Evolutionary conservation across 2,329 filamentous ascomycete species (phyloP).

Genomic region (Aphanocladium album): DNA sequence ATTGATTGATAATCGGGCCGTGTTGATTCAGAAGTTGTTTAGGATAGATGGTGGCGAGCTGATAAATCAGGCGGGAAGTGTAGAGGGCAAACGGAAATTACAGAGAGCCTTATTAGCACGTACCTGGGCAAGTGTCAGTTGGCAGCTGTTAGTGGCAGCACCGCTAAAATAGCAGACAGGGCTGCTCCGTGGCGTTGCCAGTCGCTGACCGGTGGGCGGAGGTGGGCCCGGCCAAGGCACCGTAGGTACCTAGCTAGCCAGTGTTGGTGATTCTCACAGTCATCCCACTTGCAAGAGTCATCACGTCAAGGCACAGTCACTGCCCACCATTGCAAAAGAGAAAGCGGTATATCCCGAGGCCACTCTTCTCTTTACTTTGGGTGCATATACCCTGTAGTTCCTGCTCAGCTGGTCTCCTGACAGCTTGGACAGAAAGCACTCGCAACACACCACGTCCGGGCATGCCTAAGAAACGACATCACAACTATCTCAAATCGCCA

Average conservation of each 20-base stretch:
- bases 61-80: neutral
- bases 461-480: conserved; percentile 62
- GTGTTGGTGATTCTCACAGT: neutral
- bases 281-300: neutral
- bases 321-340: neutral
- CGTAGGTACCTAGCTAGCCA: no score
- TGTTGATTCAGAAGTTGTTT: neutral
- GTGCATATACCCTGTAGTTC: neutral
- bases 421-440: neutral
- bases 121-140: no score
- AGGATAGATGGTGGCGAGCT: neutral
- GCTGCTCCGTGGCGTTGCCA: neutral
- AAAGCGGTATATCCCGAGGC: neutral
- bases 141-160: neutral
- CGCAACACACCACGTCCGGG: conserved; percentile 18
- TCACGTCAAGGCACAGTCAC: neutral
- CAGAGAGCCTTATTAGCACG: no score
- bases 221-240: neutral
- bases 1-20: neutral
- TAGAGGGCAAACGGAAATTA: neutral
- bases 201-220: neutral
- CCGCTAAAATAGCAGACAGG: neutral
- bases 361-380: neutral
- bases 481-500: conserved; percentile 54
- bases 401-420: neutral